Conservation (phyloP, 495 filamentous ascomycete genomes). For the Podospora anserina region DNA sequence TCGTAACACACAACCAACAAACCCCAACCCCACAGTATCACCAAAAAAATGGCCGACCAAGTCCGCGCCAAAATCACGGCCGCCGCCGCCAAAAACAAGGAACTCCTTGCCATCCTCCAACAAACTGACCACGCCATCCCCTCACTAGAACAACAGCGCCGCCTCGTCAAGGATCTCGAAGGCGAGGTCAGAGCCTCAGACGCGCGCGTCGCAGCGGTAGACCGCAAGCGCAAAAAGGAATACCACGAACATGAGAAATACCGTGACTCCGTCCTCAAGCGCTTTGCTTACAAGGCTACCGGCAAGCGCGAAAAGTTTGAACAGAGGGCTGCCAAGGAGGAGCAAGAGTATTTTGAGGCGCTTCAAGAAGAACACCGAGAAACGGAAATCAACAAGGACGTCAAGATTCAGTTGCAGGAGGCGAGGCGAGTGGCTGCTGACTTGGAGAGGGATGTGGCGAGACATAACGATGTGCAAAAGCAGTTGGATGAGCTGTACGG, state of each 20-base stretch:
- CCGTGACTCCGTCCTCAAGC: constrained; percentile 45
- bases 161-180: constrained; percentile 40
- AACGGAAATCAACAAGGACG: constrained; percentile 34
- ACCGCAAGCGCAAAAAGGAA: constrained; percentile 37
- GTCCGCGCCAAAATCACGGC: background rate
- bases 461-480: constrained; percentile 35
- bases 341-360: constrained; percentile 47
- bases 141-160: constrained; percentile 37
- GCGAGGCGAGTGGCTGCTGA: constrained; percentile 26
- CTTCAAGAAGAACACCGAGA: constrained; percentile 40
- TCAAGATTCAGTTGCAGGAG: constrained; percentile 28
- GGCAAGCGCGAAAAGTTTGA: constrained; percentile 43
- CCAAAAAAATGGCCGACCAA: background rate
- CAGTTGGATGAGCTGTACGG: constrained; percentile 41
- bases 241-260: constrained; percentile 48
- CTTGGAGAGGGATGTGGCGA: constrained; percentile 25
- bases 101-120: constrained; percentile 37
- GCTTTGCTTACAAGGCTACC: constrained; percentile 43
- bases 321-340: constrained; percentile 45
- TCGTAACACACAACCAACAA: background rate
- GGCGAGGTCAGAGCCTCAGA: constrained; percentile 28
- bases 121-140: constrained; percentile 44
- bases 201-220: constrained; percentile 23
- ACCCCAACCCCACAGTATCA: background rate
- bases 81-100: constrained; percentile 11